These are phyloP conservation scores for Tubosaeta brunneosetosa DNA, from an alignment of 768 basidiomycete species.

Conservation along the genomic window DNA sequence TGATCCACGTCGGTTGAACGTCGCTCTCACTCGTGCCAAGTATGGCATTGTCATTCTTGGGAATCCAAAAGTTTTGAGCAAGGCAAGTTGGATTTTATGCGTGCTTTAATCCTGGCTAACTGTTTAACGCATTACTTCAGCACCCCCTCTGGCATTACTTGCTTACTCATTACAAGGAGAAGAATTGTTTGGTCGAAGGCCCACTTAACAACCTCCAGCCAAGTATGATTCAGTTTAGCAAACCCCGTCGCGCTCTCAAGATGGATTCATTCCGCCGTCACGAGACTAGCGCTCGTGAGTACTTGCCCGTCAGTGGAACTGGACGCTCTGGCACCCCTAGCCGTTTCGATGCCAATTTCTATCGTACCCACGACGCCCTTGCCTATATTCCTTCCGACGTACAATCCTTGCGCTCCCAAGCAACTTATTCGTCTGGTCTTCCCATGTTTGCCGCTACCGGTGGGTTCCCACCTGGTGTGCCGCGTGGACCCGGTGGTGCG, in stretches of 20 bases:
- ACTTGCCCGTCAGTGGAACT: slow-evolving; percentile 36
- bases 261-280: slow-evolving; percentile 93
- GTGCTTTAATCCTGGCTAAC: neutral
- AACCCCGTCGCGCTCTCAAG: slow-evolving; percentile 88
- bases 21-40: slow-evolving; percentile 94
- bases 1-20: slow-evolving; percentile 93
- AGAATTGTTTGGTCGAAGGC: slow-evolving; percentile 88
- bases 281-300: slow-evolving; percentile 88
- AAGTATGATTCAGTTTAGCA: slow-evolving; percentile 99
- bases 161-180: slow-evolving; percentile 98
- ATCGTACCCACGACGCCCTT: slow-evolving; percentile 89
- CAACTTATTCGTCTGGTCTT: slow-evolving; percentile 88
- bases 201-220: slow-evolving; percentile 93
- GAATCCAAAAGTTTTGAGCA: slow-evolving; percentile 99
- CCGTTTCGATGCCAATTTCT: slow-evolving; percentile 94
- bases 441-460: slow-evolving; percentile 75
- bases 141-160: slow-evolving; percentile 99
- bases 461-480: slow-evolving; percentile 64
- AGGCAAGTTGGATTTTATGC: slow-evolving; percentile 49
- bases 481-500: slow-evolving; percentile 53
- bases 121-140: slow-evolving; percentile 38
- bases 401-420: slow-evolving; percentile 94
- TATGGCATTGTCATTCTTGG: slow-evolving; percentile 99
- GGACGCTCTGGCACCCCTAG: slow-evolving; percentile 84
- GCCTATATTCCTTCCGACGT: slow-evolving; percentile 94